These are phyloP conservation scores for Hypoxylon sp. DNA, from an alignment of 2,329 filamentous ascomycete species.

Conservation along the genomic window DNA sequence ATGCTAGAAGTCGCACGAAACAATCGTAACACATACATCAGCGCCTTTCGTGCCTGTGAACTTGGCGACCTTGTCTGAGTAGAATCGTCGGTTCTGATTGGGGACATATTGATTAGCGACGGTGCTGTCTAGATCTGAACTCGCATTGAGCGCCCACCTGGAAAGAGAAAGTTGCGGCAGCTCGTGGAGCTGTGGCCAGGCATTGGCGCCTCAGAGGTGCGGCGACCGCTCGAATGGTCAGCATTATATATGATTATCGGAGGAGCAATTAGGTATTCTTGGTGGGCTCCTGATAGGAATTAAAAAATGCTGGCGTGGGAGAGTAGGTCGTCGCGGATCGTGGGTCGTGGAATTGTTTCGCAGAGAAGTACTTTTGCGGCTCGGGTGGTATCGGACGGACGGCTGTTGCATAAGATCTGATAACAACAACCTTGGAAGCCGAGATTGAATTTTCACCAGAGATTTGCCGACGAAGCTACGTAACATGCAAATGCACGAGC, in stretches of 20 bases:
- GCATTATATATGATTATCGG: constrained; percentile 72
- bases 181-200: constrained; percentile 77
- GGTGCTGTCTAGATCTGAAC: constrained; percentile 10
- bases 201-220: constrained; percentile 83
- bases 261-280: constrained; percentile 20
- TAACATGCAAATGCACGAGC: constrained; percentile 22
- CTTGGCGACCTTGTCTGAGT: constrained; percentile 82
- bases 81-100: constrained; percentile 70
- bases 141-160: constrained; percentile 66
- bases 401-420: constrained; percentile 50
- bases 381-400: constrained; percentile 52
- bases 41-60: constrained; percentile 92
- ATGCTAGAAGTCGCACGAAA: constrained; percentile 40
- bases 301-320: constrained; percentile 37
- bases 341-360: constrained; percentile 42
- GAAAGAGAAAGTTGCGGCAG: constrained; percentile 63
- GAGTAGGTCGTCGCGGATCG: constrained; percentile 23
- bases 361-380: constrained; percentile 44
- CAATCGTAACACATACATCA: constrained; percentile 74
- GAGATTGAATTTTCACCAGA: constrained; percentile 36
- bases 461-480: constrained; percentile 42
- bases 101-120: constrained; percentile 48
- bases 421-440: constrained; percentile 41
- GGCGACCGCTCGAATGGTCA: constrained; percentile 84
- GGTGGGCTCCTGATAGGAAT: constrained; percentile 28